Conservation (phyloP, 208 protist species). For the Crithidia brevicula region DNA sequence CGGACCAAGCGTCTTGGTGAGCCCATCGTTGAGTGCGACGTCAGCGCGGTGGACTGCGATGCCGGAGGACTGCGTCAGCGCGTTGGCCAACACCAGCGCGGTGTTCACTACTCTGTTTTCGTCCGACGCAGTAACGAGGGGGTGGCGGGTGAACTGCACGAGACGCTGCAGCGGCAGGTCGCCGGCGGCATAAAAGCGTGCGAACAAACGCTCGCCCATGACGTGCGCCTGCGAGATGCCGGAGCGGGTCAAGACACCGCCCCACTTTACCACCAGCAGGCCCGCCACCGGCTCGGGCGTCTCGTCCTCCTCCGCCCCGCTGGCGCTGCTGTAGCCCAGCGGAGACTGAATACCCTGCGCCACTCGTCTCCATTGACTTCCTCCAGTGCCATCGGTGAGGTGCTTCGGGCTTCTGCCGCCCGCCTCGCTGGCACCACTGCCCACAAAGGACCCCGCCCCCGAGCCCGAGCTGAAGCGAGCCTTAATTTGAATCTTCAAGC, state of each 20-base stretch:
- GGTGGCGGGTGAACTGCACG: conserved; percentile 43
- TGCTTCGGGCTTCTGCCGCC: not conserved
- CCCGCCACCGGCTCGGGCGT: conserved; percentile 18
- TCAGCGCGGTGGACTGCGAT: conserved; percentile 33
- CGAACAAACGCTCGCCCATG: conserved; percentile 57
- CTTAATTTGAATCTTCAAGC: conserved; percentile 54
- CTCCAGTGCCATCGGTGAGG: not conserved
- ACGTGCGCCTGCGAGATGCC: conserved; percentile 52
- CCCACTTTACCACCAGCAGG: conserved; percentile 69
- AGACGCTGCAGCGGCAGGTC: conserved; percentile 49
- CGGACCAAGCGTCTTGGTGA: conserved; percentile 46
- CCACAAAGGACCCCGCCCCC: conserved; percentile 27
- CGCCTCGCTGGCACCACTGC: conserved; percentile 1
- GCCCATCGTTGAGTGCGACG: conserved; percentile 39
- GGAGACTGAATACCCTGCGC: not conserved
- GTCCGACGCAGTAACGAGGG: conserved; percentile 39
- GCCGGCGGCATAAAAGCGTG: conserved; percentile 61
- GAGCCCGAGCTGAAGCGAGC: conserved; percentile 13
- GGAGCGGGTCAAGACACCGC: conserved; percentile 49
- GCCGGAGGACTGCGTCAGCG: conserved; percentile 43
- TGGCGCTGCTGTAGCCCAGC: conserved; percentile 16
- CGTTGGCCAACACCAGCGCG: conserved; percentile 51
- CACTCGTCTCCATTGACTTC: not conserved
- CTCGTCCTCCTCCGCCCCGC: conserved; percentile 15
- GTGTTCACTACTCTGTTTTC: conserved; percentile 53